Evolutionary conservation across 1,139 yeast species (phyloP).

Genomic region (Yamadazyma buinensis): DNA sequence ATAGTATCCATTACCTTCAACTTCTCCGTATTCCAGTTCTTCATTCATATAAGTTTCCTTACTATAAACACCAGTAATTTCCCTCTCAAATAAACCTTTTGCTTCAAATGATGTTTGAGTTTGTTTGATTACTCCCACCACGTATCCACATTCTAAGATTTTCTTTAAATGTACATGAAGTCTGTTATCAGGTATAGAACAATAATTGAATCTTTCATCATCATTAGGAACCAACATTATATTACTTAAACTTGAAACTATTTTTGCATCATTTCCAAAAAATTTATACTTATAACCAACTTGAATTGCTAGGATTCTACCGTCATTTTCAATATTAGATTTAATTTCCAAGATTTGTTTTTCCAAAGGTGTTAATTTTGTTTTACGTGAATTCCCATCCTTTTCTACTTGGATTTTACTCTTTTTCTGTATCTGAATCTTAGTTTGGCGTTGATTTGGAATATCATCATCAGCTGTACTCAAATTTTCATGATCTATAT

Average conservation of each 20-base stretch:
- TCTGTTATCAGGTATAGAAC: constrained; percentile 78
- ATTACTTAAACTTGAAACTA: constrained; percentile 61
- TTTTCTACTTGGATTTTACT: background rate
- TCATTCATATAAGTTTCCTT: constrained; percentile 80
- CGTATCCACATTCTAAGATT: constrained; percentile 57
- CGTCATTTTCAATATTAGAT: constrained; percentile 42
- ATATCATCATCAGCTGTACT: no score
- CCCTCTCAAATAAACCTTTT: constrained; percentile 53
- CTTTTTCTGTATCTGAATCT: constrained; percentile 4
- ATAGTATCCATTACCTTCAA: constrained; percentile 21
- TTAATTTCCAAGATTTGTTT: constrained; percentile 70
- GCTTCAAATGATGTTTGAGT: constrained; percentile 52
- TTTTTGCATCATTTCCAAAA: constrained; percentile 78
- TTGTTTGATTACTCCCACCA: constrained; percentile 87
- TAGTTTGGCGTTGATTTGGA: no score
- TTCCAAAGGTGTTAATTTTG: constrained; percentile 66
- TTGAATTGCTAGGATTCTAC: constrained; percentile 73
- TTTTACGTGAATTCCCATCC: background rate
- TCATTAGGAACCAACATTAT: constrained; percentile 63
- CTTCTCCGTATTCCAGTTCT: constrained; percentile 28
- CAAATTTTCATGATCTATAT: no score
- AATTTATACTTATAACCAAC: constrained; percentile 90
- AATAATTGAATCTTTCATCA: constrained; percentile 60
- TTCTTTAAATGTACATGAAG: constrained; percentile 73
- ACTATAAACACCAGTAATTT: constrained; percentile 71